Conservation (phyloP, 2,329 filamentous ascomycete species). For the Ilyonectria destructans region DNA sequence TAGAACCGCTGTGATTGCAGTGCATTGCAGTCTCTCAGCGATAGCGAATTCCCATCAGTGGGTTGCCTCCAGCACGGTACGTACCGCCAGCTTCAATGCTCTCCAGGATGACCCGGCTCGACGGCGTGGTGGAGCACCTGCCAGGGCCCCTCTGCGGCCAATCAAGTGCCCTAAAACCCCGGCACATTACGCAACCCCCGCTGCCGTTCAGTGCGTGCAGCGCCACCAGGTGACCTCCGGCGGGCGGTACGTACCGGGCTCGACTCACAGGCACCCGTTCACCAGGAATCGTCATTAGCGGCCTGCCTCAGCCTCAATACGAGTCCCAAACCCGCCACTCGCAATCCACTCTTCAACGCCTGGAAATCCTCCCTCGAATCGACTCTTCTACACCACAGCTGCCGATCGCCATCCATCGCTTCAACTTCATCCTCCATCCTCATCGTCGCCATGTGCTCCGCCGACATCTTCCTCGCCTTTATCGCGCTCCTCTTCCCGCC, state of each 20-base stretch:
- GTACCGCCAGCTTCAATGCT: constrained; percentile 19
- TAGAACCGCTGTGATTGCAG: not conserved
- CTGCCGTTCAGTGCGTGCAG: constrained; percentile 1
- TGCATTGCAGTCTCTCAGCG: not conserved
- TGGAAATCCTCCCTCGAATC: constrained; percentile 26
- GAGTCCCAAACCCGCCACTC: constrained; percentile 33
- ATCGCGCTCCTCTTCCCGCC: constrained; percentile 78
- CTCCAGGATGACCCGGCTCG: constrained; percentile 34
- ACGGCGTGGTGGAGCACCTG: constrained; percentile 33
- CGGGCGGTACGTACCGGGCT: constrained; percentile 16
- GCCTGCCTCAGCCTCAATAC: constrained; percentile 37
- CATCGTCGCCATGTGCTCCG: constrained; percentile 66
- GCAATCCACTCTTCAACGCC: constrained; percentile 22
- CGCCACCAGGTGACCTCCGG: constrained; percentile 25
- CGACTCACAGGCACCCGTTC: constrained; percentile 2
- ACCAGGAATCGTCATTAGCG: constrained; percentile 43
- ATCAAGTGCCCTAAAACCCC: constrained; percentile 4
- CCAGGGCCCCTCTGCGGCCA: not conserved
- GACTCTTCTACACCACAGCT: constrained; percentile 21
- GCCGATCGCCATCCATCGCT: constrained; percentile 1
- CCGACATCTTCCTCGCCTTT: constrained; percentile 76
- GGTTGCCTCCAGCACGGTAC: constrained; percentile 30
- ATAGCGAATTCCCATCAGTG: not conserved
- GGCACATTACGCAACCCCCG: constrained; percentile 32
- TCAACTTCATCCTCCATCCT: not conserved